Conservation (phyloP, 2,329 filamentous ascomycete genomes). For the Microsporum canis region DNA sequence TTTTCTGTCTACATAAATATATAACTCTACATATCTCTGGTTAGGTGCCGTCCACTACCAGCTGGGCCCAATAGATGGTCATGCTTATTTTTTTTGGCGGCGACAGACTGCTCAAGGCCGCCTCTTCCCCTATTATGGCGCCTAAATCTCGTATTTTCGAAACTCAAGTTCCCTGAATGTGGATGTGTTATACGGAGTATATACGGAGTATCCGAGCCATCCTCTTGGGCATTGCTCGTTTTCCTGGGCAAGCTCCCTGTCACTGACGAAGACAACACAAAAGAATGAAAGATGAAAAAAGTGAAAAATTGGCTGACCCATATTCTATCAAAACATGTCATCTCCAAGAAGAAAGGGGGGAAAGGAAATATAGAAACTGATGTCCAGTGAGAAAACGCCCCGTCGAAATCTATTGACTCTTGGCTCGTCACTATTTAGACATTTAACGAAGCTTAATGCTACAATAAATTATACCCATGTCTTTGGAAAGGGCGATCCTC, state of each 20-base stretch:
- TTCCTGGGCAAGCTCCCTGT: background rate
- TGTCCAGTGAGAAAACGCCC: background rate
- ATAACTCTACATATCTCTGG: background rate
- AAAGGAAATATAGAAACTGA: background rate
- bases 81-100: background rate
- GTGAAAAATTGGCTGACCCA: background rate
- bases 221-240: background rate
- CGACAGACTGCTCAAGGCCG: too few species aligned
- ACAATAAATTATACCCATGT: background rate
- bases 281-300: background rate
- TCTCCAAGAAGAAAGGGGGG: background rate
- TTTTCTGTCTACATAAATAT: background rate
- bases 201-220: background rate
- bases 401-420: constrained; percentile 3
- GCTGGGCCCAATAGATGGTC: background rate
- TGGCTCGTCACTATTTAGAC: constrained; percentile 3
- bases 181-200: background rate
- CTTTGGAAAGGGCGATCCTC: background rate
- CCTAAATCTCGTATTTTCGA: background rate
- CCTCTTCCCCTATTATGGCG: background rate
- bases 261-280: background rate
- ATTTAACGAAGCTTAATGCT: constrained; percentile 2
- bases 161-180: background rate
- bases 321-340: background rate
- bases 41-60: background rate